phyloP scores from a whole-genome alignment of 257 asterid genomes.

The Phtheirospermum japonicum region DNA sequence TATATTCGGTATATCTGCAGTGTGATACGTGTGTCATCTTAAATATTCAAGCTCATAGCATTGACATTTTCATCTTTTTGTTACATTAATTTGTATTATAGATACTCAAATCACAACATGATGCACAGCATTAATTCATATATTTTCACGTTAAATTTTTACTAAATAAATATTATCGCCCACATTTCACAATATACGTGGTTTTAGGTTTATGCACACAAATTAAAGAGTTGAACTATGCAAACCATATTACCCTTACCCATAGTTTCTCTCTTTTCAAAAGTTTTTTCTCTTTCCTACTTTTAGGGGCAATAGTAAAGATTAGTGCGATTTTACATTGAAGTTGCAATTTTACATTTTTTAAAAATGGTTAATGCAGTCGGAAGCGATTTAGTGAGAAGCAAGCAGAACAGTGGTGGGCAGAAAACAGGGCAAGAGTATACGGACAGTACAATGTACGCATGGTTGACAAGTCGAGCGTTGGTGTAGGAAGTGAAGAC shows the following conservation, averaged over 20 bases:
- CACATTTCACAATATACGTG: too few relatives aligned
- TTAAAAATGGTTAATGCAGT: conserved; percentile 52
- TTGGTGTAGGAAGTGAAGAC: conserved; percentile 65
- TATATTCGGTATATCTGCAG: background rate
- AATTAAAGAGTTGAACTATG: too few relatives aligned
- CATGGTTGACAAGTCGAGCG: conserved; percentile 63
- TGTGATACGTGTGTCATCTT: background rate
- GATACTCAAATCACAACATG: background rate
- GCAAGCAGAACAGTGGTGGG: conserved; percentile 89
- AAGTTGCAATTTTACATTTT: conserved; percentile 14
- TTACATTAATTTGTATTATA: background rate
- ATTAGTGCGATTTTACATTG: background rate
- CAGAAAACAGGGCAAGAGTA: conserved; percentile 69
- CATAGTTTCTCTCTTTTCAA: too few relatives aligned
- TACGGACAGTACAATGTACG: conserved; percentile 62
- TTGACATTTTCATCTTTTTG: background rate
- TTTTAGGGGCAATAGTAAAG: too few relatives aligned
- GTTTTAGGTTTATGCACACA: too few relatives aligned
- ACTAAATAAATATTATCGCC: too few relatives aligned
- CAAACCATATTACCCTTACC: too few relatives aligned
- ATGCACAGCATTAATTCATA: background rate
- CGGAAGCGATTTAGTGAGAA: conserved; percentile 87
- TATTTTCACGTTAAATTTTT: background rate
- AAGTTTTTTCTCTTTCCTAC: background rate
- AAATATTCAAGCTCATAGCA: background rate